These are phyloP conservation scores for Eustoma russellianum DNA, from an alignment of 257 asterid genomes.

Conservation along the genomic window DNA sequence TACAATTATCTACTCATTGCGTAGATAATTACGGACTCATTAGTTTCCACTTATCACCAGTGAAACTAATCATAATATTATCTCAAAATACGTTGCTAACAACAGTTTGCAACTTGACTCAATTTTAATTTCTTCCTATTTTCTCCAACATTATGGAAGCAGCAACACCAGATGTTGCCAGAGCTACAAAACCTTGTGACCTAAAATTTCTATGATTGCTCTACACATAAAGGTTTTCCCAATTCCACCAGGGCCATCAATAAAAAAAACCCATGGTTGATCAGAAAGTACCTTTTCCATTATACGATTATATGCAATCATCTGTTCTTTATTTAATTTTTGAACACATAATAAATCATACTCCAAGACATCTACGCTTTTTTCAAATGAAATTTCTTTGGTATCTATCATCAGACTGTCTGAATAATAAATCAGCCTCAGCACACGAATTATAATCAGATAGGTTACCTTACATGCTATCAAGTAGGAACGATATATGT, in stretches of 20 bases:
- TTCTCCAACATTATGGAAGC: no score
- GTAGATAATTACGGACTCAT: no score
- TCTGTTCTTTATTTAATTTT: not conserved
- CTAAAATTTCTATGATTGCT: not conserved
- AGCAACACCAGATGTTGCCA: slow-evolving; percentile 4
- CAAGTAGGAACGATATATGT: no score
- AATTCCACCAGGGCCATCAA: slow-evolving; percentile 1
- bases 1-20: no score
- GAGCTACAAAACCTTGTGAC: not conserved
- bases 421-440: no score
- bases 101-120: no score
- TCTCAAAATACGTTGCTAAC: no score
- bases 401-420: not conserved
- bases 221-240: not conserved
- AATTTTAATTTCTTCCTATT: no score
- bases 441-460: not conserved
- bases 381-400: not conserved
- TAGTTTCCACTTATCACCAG: no score
- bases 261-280: not conserved
- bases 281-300: not conserved
- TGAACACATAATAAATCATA: not conserved
- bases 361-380: not conserved
- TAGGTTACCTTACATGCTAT: not conserved
- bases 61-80: no score
- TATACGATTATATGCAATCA: not conserved